phyloP scores from a whole-genome alignment of 176 grass and related monocot species.

The Raddia guianensis region DNA sequence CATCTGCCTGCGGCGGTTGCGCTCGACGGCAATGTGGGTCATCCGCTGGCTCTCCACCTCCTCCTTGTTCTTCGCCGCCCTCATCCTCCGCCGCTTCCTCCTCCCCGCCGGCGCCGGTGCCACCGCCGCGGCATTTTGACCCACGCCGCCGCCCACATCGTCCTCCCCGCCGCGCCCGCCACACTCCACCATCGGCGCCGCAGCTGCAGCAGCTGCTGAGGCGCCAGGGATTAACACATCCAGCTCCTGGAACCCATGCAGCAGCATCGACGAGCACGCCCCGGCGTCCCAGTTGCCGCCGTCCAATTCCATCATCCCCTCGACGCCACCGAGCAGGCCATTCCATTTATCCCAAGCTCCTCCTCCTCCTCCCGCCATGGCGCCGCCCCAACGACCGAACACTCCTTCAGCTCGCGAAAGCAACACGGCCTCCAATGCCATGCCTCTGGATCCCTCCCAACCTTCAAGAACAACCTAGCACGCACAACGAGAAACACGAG shows the following conservation, averaged over 20 bases:
- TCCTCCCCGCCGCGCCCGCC: background rate
- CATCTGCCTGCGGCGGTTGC: constrained; percentile 94
- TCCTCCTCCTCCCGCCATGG: constrained; percentile 43
- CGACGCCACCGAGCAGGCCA: constrained; percentile 27
- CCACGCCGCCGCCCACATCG: background rate
- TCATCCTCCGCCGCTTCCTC: constrained; percentile 74
- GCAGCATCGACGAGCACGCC: constrained; percentile 40
- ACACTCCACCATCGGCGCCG: background rate
- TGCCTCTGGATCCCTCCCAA: constrained; percentile 39
- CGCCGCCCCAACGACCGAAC: constrained; percentile 48
- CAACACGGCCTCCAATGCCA: constrained; percentile 89
- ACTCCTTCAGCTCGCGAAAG: constrained; percentile 54
- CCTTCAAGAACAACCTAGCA: constrained; percentile 21
- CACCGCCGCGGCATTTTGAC: constrained; percentile 3
- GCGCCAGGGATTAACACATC: constrained; percentile 18
- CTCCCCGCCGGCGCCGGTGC: constrained; percentile 12
- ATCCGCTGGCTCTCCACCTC: constrained; percentile 96
- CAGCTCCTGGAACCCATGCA: constrained; percentile 46
- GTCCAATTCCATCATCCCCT: constrained; percentile 28
- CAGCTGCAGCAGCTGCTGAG: background rate
- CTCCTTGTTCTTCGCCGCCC: constrained; percentile 77
- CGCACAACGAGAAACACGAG: background rate
- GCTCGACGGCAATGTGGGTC: constrained; percentile 99
- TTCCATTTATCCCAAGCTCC: constrained; percentile 35
- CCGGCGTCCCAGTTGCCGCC: constrained; percentile 41